Base-by-base conservation (phyloP, 345 rosid species). In the Trapa bicornis region DNA sequence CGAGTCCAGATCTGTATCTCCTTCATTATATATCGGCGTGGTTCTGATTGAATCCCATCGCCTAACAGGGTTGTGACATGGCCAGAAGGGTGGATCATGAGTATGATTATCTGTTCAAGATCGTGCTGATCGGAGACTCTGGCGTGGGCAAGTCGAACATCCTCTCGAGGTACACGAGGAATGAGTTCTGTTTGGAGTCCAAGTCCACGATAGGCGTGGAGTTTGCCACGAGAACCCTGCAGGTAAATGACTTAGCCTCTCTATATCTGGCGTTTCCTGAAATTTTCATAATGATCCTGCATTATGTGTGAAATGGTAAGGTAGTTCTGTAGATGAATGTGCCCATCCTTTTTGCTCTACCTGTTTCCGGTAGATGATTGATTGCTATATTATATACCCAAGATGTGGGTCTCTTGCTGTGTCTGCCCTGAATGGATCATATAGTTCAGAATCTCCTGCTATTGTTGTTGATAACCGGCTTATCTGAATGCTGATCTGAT, bases 91-190 rank as follows among this genome's bases (percentile, higher is more conserved):
- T 79, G 47, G 86, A 85, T 85, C 85, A 82, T 56, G 93, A 85
- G 69, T 85, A 85, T 70, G 89, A 87, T 70, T 83, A 83, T 62
- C 78, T 87, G 65, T 87, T 83, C 76, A 87, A 87, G 93, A 87
- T 87, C 81, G 93, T 85, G 50, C 48, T 87, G 81, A 85, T 87
- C 48, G 93, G 93, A 47, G 93, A 87, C 74, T 82, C 93, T 12
- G 89, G 93, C 64, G 93, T 85, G 17, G 93, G 93, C 16, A 87
- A 87, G 78, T 87, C 93, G 54, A 87, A 87, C 70, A 87, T 87
- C 33, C 83, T 87, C 65, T 81, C 93, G 2, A 76, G 92, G 79
- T 87, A 85, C 67, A 82, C 88, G 15, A 80, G 93, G 37, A 85
- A 83, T 43, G 89, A 87, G 81, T 85, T 87, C 65, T 83, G 88